A percentile compares a stretch with the other conserved stretches of the same genome.
These are phyloP conservation scores for Garcileccinum viscosum DNA, from an alignment of 1,284 basidiomycete genomes.

Conservation along the genomic window DNA sequence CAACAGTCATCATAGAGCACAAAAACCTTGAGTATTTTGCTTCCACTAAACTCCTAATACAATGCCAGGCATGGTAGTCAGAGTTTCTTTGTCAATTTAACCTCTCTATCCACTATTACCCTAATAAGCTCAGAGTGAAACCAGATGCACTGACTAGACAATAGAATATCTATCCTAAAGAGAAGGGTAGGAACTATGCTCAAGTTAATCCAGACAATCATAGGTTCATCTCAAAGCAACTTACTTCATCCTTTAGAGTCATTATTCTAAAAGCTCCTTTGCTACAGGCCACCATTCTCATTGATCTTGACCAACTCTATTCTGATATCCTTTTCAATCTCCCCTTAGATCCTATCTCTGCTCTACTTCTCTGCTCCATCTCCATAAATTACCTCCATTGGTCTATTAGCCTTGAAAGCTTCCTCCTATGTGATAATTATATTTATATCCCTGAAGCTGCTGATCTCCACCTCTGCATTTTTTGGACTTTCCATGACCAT, in stretches of 20 bases:
- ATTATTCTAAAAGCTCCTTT: too few species aligned
- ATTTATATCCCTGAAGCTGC: background rate
- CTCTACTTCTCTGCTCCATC: too few species aligned
- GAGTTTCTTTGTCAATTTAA: background rate
- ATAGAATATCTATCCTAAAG: conserved; percentile 19
- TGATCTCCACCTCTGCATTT: background rate
- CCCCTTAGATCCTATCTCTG: too few species aligned
- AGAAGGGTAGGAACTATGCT: conserved; percentile 16
- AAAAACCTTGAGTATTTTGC: background rate
- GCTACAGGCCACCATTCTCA: too few species aligned
- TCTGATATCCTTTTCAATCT: too few species aligned
- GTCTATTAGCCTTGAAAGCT: background rate
- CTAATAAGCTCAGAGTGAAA: conserved; percentile 14
- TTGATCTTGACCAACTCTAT: too few species aligned
- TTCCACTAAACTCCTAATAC: background rate
- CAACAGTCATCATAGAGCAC: background rate
- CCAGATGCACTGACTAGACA: conserved; percentile 37
- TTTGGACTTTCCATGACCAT: background rate
- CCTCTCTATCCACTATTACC: background rate
- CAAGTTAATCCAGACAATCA: conserved; percentile 21
- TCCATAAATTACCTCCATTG: background rate
- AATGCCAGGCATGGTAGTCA: background rate
- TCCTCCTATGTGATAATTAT: background rate
- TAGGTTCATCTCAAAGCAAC: too few species aligned
- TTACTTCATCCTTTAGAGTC: too few species aligned